A percentile compares a stretch with the other conserved stretches of the same genome.
Evolutionary conservation across 2,329 filamentous ascomycete species (phyloP).

Genomic region (Emergomyces orientalis): DNA sequence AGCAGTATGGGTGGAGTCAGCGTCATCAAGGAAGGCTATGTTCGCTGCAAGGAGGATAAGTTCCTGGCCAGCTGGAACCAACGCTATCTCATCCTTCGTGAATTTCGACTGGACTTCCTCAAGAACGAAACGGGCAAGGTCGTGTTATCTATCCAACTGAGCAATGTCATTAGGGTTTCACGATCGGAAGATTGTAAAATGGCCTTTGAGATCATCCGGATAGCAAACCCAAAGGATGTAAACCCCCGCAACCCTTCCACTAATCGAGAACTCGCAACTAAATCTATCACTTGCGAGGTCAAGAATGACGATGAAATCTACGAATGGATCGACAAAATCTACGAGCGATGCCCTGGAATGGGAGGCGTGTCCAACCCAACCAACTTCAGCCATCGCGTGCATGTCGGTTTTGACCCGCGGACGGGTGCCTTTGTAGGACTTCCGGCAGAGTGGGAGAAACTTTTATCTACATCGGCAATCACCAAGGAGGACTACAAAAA

Average conservation of each 20-base stretch:
- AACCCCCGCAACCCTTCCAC: conserved; percentile 58
- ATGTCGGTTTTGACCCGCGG: conserved; percentile 93
- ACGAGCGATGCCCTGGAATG: conserved; percentile 93
- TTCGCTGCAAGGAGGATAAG: conserved; percentile 67
- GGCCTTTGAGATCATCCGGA: conserved; percentile 86
- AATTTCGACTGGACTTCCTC: conserved; percentile 88
- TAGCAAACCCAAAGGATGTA: conserved; percentile 50
- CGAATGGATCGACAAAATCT: conserved; percentile 98
- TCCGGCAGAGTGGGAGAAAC: conserved; percentile 92
- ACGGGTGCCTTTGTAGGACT: conserved; percentile 92
- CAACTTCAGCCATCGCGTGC: conserved; percentile 93
- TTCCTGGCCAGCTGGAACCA: conserved; percentile 76
- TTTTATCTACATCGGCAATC: conserved; percentile 90
- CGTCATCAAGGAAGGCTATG: conserved; percentile 57
- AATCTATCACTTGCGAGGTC: conserved; percentile 82
- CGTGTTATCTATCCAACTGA: conserved; percentile 72
- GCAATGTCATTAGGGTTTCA: conserved; percentile 81
- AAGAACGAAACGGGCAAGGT: conserved; percentile 85
- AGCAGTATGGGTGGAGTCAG: conserved; percentile 59
- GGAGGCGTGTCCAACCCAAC: conserved; percentile 97
- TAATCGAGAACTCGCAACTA: conserved; percentile 69
- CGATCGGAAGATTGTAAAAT: conserved; percentile 84
- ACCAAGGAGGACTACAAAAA: conserved; percentile 98
- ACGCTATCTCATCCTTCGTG: conserved; percentile 82
- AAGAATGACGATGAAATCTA: conserved; percentile 96